Evolutionary conservation across 108 stramenopile genomes (phyloP).

Genomic region (Fragilariopsis cylindrus): DNA sequence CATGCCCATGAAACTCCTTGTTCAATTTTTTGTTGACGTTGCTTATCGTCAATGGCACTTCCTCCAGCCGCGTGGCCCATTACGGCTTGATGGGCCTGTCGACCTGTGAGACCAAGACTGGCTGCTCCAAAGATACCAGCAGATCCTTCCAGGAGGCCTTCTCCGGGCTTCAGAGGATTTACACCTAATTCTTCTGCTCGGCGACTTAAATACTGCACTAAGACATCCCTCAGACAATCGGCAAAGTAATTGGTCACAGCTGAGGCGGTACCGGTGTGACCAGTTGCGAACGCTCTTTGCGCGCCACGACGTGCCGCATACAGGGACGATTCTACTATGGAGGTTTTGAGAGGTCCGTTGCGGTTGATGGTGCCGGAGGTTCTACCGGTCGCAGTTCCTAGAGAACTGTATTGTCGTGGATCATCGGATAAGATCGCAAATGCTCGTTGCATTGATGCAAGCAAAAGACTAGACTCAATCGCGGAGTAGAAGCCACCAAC

Average conservation of each 20-base stretch:
- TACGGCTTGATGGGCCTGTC: constrained; percentile 33
- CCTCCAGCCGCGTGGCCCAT: constrained; percentile 26
- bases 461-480: constrained; percentile 74
- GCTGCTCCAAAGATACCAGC: constrained; percentile 60
- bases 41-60: constrained; percentile 40
- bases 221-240: constrained; percentile 61
- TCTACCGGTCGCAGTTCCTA: not conserved
- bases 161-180: constrained; percentile 72
- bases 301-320: constrained; percentile 78
- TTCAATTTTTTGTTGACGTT: constrained; percentile 48
- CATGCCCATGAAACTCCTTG: constrained; percentile 69
- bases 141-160: constrained; percentile 73
- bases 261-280: constrained; percentile 79
- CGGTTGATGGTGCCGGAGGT: not conserved
- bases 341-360: constrained; percentile 63
- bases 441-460: constrained; percentile 86
- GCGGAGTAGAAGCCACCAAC: constrained; percentile 79
- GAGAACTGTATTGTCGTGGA: constrained; percentile 35
- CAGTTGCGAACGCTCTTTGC: constrained; percentile 84
- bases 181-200: constrained; percentile 74
- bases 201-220: constrained; percentile 66
- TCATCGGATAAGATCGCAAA: constrained; percentile 41
- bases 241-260: constrained; percentile 75
- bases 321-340: constrained; percentile 80
- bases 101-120: constrained; percentile 23